These are phyloP conservation scores for Ceratobasidium papillatum DNA, from an alignment of 1,284 basidiomycete genomes.

Conservation along the genomic window DNA sequence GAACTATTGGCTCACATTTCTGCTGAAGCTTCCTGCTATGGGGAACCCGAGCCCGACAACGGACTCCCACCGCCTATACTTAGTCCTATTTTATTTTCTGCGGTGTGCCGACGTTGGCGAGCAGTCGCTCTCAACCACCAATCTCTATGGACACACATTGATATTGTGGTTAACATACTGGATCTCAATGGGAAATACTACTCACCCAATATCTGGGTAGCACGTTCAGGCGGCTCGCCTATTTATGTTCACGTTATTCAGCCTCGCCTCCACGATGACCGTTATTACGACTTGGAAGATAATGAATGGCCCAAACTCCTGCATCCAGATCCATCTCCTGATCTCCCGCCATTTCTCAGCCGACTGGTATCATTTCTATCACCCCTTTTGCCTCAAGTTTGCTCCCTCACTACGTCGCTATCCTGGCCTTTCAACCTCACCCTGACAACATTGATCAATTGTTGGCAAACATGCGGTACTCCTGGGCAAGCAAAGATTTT, in stretches of 20 bases:
- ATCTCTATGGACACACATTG: conserved; percentile 2
- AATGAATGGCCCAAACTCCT: neutral
- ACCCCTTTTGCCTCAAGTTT: neutral
- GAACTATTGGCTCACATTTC: no score
- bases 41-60: no score
- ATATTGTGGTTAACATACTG: neutral
- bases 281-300: neutral
- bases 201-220: neutral
- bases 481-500: neutral
- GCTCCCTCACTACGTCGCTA: neutral
- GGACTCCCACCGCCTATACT: no score
- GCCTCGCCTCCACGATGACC: neutral
- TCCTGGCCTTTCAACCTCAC: neutral
- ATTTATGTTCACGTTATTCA: neutral
- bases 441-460: neutral
- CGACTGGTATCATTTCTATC: neutral
- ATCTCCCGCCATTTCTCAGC: neutral
- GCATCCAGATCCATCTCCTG: neutral
- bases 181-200: neutral
- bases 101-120: neutral
- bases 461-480: neutral
- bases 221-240: neutral
- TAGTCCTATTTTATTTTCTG: neutral
- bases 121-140: neutral
- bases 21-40: no score